phyloP scores from a whole-genome alignment of 2,329 filamentous ascomycete genomes.

The Bipolaris oryzae region DNA sequence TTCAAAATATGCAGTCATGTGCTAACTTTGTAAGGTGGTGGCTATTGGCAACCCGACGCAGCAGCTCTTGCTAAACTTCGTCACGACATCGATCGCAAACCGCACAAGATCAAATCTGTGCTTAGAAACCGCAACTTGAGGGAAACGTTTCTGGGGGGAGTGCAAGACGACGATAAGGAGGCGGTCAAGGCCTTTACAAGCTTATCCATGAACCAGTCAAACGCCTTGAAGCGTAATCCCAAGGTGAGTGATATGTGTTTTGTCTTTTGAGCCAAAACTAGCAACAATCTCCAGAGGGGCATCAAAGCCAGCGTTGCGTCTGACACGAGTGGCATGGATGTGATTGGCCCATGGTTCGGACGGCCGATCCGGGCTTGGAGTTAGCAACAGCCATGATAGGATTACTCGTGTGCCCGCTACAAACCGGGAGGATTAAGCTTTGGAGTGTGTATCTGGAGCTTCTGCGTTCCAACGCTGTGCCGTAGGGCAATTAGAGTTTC shows the following conservation, averaged over 20 bases:
- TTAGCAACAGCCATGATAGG: not conserved
- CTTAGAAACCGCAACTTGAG: constrained; percentile 67
- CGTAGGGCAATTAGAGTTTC: constrained; percentile 12
- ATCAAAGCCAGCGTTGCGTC: not conserved
- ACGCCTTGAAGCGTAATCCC: constrained; percentile 82
- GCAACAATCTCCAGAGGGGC: not conserved
- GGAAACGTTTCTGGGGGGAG: constrained; percentile 66
- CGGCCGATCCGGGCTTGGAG: not conserved
- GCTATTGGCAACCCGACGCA: constrained; percentile 79
- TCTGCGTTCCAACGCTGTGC: constrained; percentile 11
- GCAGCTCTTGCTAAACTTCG: constrained; percentile 70
- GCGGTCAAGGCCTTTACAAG: constrained; percentile 70
- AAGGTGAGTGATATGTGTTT: constrained; percentile 64
- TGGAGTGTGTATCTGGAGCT: constrained; percentile 4
- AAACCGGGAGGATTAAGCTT: constrained; percentile 6
- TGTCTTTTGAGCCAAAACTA: constrained; percentile 1
- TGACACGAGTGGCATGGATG: not conserved
- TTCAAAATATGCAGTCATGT: not conserved
- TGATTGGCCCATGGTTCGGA: not conserved
- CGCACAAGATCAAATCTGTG: constrained; percentile 70
- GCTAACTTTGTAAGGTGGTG: constrained; percentile 64
- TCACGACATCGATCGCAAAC: constrained; percentile 74
- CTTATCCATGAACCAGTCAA: constrained; percentile 66
- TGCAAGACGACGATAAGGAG: constrained; percentile 61
- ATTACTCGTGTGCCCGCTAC: constrained; percentile 3